Evolutionary conservation across 345 rosid species (phyloP).

Genomic region (Salix koriyanagi): DNA sequence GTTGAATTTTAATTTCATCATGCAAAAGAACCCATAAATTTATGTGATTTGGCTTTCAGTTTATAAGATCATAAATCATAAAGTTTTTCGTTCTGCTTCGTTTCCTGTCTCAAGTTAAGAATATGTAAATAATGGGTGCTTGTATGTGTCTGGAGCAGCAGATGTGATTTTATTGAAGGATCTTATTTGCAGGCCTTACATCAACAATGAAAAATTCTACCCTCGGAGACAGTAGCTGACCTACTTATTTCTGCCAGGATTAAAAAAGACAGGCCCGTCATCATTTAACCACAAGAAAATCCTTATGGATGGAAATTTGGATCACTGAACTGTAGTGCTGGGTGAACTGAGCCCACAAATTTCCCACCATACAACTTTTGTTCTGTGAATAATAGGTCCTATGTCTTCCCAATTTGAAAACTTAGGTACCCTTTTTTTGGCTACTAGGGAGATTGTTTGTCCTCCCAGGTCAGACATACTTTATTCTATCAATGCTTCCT

Average conservation of each 20-base stretch:
- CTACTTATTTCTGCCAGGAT: conserved; percentile 65
- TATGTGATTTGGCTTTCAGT: background rate
- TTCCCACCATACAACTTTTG: conserved; percentile 82
- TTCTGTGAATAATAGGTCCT: conserved; percentile 26
- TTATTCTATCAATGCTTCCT: conserved; percentile 91
- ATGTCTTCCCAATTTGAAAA: conserved; percentile 43
- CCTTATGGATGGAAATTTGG: conserved; percentile 61
- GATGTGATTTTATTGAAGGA: conserved; percentile 30
- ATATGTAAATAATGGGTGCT: background rate
- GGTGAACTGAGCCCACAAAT: conserved; percentile 96
- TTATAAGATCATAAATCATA: no score
- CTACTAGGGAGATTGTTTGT: conserved; percentile 53
- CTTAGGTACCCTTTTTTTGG: conserved; percentile 73
- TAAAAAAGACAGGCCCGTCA: conserved; percentile 58
- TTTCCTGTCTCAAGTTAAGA: background rate
- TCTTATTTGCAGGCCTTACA: conserved; percentile 1
- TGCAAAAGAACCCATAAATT: background rate
- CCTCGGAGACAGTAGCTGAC: conserved; percentile 95
- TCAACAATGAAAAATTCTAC: conserved; percentile 75
- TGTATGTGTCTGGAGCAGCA: background rate
- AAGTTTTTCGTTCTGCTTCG: background rate
- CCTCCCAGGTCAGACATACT: conserved; percentile 84
- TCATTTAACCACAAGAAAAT: conserved; percentile 59
- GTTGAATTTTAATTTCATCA: background rate
- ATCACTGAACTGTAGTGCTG: conserved; percentile 58